Conservation (phyloP, 2,329 filamentous ascomycete genomes). For the Talaromyces funiculosus region DNA sequence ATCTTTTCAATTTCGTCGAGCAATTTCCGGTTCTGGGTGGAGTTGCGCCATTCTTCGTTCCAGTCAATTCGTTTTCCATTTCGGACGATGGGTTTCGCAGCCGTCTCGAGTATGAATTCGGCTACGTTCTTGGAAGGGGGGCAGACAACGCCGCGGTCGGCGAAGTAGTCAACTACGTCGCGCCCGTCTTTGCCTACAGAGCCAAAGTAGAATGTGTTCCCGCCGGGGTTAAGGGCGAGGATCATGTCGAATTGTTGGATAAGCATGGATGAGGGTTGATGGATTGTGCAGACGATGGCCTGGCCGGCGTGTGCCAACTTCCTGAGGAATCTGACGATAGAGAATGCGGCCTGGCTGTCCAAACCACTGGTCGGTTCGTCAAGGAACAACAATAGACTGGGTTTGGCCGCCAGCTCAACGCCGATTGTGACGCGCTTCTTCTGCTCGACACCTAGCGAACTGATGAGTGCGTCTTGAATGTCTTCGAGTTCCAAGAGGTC, state of each 20-base stretch:
- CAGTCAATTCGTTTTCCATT: conserved; percentile 60
- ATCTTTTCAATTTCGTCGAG: conserved; percentile 62
- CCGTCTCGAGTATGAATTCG: conserved; percentile 62
- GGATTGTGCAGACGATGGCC: conserved; percentile 68
- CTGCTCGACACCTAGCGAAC: conserved; percentile 62
- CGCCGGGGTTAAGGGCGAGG: conserved; percentile 61
- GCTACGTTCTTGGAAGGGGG: conserved; percentile 62
- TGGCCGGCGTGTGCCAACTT: conserved; percentile 63
- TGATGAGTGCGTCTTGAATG: conserved; percentile 62
- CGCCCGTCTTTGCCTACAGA: conserved; percentile 62
- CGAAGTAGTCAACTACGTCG: conserved; percentile 63
- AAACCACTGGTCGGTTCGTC: conserved; percentile 68
- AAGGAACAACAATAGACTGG: conserved; percentile 61
- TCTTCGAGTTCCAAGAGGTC: conserved; percentile 60
- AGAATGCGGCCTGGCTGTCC: conserved; percentile 63
- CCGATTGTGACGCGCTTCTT: conserved; percentile 68
- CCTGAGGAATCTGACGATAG: conserved; percentile 62
- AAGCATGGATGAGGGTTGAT: conserved; percentile 64
- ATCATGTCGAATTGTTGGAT: conserved; percentile 71
- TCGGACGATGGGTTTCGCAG: conserved; percentile 51
- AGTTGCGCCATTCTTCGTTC: conserved; percentile 69
- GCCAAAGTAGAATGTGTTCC: conserved; percentile 69
- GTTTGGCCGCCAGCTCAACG: conserved; percentile 66
- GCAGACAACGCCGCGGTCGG: conserved; percentile 59
- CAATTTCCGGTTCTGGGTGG: conserved; percentile 54